phyloP scores from a whole-genome alignment of 805 yeast genomes.

The Candida argentea region DNA sequence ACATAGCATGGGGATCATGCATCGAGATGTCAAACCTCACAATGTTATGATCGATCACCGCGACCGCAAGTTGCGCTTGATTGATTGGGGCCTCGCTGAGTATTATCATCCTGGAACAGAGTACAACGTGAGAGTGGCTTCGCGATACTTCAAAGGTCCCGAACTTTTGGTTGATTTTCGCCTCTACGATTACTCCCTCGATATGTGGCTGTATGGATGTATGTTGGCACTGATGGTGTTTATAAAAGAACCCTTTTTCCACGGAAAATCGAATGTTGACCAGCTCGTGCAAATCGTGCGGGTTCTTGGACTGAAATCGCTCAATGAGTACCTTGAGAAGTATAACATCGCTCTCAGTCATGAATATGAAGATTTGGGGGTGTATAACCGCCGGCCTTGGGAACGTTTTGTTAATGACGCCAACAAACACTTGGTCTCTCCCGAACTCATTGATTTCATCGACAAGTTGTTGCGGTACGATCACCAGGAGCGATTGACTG shows the following conservation, averaged over 20 bases:
- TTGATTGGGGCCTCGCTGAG: slow-evolving; percentile 95
- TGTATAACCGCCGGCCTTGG: slow-evolving; percentile 62
- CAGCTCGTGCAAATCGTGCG: slow-evolving; percentile 85
- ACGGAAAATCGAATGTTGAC: slow-evolving; percentile 85
- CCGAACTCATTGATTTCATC: slow-evolving; percentile 56
- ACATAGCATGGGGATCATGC: slow-evolving; percentile 93
- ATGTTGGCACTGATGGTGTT: slow-evolving; percentile 85
- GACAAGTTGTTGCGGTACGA: slow-evolving; percentile 71
- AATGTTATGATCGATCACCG: slow-evolving; percentile 87
- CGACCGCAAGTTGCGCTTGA: slow-evolving; percentile 51
- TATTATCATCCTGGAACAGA: slow-evolving; percentile 85
- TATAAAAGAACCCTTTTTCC: slow-evolving; percentile 86
- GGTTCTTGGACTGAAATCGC: slow-evolving; percentile 76
- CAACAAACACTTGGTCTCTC: slow-evolving; percentile 42
- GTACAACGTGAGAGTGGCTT: slow-evolving; percentile 86
- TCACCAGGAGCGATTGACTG: slow-evolving; percentile 82
- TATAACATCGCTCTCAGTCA: slow-evolving; percentile 61
- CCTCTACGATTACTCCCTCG: slow-evolving; percentile 80
- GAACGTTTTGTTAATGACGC: slow-evolving; percentile 44
- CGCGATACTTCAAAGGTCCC: slow-evolving; percentile 88
- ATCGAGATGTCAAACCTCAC: slow-evolving; percentile 89
- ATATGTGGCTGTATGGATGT: slow-evolving; percentile 87
- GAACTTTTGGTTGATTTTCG: slow-evolving; percentile 76
- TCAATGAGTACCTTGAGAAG: slow-evolving; percentile 54
- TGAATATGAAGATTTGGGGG: slow-evolving; percentile 73